These are phyloP conservation scores for Colletotrichum sp. DNA, from an alignment of 2,329 filamentous ascomycete species.

Conservation along the genomic window DNA sequence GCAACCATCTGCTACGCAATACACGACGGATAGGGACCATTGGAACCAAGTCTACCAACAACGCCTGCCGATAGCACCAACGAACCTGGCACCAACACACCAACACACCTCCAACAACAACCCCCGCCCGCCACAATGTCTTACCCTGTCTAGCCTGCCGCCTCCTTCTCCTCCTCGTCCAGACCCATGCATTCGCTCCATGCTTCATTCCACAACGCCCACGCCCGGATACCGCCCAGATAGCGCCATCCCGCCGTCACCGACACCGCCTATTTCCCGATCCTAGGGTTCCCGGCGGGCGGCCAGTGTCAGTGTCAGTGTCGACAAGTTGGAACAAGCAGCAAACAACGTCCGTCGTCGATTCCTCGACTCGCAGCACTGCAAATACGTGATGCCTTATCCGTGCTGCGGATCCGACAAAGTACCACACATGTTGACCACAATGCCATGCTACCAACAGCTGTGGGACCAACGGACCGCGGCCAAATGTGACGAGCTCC, in stretches of 20 bases:
- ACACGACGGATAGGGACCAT: background rate
- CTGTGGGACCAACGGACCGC: background rate
- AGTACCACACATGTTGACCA: background rate
- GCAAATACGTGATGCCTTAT: background rate
- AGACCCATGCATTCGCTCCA: background rate
- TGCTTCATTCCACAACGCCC: background rate
- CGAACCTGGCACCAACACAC: background rate
- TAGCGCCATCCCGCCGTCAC: background rate
- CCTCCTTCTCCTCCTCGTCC: background rate
- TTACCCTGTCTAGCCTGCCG: background rate
- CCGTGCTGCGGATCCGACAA: background rate
- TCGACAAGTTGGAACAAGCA: background rate
- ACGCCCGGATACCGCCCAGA: background rate
- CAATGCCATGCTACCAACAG: background rate
- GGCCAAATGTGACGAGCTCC: background rate
- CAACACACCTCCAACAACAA: background rate
- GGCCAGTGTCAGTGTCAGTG: background rate
- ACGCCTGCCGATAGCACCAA: background rate
- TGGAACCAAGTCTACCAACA: background rate
- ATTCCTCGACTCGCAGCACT: background rate
- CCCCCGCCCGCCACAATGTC: background rate
- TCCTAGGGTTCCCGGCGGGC: background rate
- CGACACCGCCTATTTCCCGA: background rate
- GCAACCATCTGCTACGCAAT: background rate
- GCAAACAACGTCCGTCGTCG: background rate